Percentiles rank a stretch among this genome's conserved stretches.
Evolutionary conservation across 306 rosid genomes (phyloP).

Genomic region (Sicyos edulis): DNA sequence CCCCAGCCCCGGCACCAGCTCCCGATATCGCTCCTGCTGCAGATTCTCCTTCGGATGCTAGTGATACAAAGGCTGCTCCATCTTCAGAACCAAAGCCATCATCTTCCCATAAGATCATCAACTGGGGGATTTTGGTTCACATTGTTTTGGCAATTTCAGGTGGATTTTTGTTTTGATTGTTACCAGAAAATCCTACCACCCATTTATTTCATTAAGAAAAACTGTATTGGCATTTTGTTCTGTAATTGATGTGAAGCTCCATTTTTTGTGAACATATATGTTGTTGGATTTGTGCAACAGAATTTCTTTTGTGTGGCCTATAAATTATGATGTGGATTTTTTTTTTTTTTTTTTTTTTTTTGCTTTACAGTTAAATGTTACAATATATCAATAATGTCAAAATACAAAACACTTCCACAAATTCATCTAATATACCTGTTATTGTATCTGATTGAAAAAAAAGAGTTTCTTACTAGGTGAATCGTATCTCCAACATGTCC

Average conservation of each 20-base stretch:
- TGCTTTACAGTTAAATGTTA: background rate
- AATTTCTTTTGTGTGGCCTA: conserved; percentile 26
- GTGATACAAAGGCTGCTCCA: conserved; percentile 43
- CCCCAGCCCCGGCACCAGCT: conserved; percentile 78
- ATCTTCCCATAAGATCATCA: conserved; percentile 43
- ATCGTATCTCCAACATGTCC: too few species aligned
- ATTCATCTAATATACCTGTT: background rate
- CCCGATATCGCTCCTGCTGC: conserved; percentile 67
- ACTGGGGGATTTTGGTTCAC: conserved; percentile 51
- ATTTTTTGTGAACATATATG: conserved; percentile 49
- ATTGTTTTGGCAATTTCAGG: conserved; percentile 54
- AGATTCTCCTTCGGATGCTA: conserved; percentile 46
- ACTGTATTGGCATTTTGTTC: conserved; percentile 37
- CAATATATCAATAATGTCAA: background rate
- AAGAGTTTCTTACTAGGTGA: too few species aligned
- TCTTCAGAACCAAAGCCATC: conserved; percentile 39
- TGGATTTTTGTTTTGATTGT: conserved; percentile 49
- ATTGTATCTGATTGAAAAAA: too few species aligned
- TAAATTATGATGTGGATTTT: too few species aligned
- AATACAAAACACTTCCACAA: background rate
- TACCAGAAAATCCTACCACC: conserved; percentile 23
- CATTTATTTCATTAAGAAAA: conserved; percentile 32
- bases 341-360: conserved; percentile 7
- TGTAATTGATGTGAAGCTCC: conserved; percentile 43
- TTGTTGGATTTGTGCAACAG: conserved; percentile 45